Evolutionary conservation across 768 basidiomycete genomes (phyloP).

Genomic region (Rhodocollybia butyracea): DNA sequence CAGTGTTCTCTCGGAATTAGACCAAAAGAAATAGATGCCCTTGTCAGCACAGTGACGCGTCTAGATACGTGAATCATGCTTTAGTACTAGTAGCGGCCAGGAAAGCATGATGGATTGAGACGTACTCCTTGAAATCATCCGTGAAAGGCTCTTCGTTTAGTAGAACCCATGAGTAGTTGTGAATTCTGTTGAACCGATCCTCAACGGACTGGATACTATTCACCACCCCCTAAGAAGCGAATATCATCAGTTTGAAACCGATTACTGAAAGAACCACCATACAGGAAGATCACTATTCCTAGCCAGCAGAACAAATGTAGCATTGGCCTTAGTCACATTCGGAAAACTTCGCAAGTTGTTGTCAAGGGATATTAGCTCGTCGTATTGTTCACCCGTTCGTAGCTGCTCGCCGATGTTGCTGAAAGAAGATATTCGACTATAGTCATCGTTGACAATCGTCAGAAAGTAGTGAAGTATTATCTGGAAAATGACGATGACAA

Average conservation of each 20-base stretch:
- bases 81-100: background rate
- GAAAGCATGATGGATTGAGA: background rate
- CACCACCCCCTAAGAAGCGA: too few relatives aligned
- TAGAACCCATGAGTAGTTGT: conserved; percentile 79
- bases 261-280: too few relatives aligned
- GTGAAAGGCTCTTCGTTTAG: conserved; percentile 80
- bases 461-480: conserved; percentile 55
- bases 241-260: too few relatives aligned
- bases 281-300: conserved; percentile 51
- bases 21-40: conserved; percentile 61
- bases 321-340: conserved; percentile 54
- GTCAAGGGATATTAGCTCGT: background rate
- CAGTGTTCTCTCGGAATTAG: conserved; percentile 75
- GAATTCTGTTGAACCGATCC: conserved; percentile 78
- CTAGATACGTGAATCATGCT: conserved; percentile 30
- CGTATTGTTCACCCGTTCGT: conserved; percentile 7
- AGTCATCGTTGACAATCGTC: conserved; percentile 46
- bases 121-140: conserved; percentile 66
- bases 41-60: conserved; percentile 52
- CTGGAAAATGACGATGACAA: conserved; percentile 25
- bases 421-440: conserved; percentile 43
- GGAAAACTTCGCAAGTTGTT: background rate
- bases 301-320: conserved; percentile 76
- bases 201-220: conserved; percentile 69
- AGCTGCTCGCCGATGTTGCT: conserved; percentile 32